Conservation (phyloP, 2,329 filamentous ascomycete genomes). For the Incumbomyces lentus region DNA sequence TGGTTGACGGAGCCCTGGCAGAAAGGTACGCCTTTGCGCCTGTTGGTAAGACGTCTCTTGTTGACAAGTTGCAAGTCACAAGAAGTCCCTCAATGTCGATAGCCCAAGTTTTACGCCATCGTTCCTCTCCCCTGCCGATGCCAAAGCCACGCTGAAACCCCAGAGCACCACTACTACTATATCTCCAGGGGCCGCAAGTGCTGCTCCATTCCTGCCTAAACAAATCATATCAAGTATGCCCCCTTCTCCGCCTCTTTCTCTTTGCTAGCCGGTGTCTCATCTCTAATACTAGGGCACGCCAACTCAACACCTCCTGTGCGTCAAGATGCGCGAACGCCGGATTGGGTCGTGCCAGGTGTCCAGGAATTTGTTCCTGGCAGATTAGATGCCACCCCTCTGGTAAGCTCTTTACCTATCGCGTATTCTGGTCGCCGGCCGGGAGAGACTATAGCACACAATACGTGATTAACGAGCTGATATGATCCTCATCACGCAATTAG, state of each 20-base stretch:
- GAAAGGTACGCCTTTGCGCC: slow-evolving; percentile 13
- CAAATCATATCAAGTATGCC: slow-evolving; percentile 30
- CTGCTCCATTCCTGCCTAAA: slow-evolving; percentile 50
- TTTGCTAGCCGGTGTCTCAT: slow-evolving; percentile 8
- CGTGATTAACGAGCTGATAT: not conserved
- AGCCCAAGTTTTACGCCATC: slow-evolving; percentile 87
- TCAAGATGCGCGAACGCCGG: slow-evolving; percentile 31
- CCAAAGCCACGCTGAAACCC: slow-evolving; percentile 9
- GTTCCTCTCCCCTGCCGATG: slow-evolving; percentile 37
- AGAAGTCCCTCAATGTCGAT: slow-evolving; percentile 68
- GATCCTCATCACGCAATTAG: not conserved
- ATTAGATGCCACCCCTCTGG: slow-evolving; percentile 41
- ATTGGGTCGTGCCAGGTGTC: slow-evolving; percentile 36
- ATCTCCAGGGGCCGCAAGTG: slow-evolving; percentile 81
- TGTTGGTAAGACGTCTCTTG: not conserved
- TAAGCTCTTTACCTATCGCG: slow-evolving; percentile 26
- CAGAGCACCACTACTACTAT: slow-evolving; percentile 39
- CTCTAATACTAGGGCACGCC: slow-evolving; percentile 25
- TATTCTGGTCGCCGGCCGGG: no score
- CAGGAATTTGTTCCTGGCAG: slow-evolving; percentile 45
- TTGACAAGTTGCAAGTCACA: slow-evolving; percentile 5
- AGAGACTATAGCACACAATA: no score
- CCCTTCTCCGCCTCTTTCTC: slow-evolving; percentile 6
- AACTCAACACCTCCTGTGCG: slow-evolving; percentile 32
- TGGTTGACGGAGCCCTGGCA: slow-evolving; percentile 31